phyloP scores from a whole-genome alignment of 129 eudicot genomes.

The Glebionis coronaria region DNA sequence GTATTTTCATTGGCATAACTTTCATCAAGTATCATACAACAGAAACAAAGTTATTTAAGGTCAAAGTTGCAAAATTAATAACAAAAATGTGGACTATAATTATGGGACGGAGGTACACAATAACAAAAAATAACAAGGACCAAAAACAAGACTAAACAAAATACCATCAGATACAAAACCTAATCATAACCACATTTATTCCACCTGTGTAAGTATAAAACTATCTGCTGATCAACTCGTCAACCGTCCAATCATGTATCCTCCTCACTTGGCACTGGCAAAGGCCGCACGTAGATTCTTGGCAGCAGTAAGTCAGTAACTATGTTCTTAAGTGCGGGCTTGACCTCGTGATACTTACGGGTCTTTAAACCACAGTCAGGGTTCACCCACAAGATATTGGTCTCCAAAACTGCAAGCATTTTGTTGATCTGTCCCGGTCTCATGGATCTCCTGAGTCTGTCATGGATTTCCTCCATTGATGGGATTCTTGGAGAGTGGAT shows the following conservation, averaged over 20 bases:
- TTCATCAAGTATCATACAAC: too few relatives aligned
- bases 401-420: slow-evolving; percentile 89
- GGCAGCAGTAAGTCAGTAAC: slow-evolving; percentile 65
- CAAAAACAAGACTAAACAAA: slow-evolving; percentile 6
- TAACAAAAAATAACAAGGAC: background rate
- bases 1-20: too few relatives aligned
- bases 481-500: slow-evolving; percentile 99
- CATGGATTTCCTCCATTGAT: slow-evolving; percentile 81
- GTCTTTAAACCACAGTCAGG: slow-evolving; percentile 99
- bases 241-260: too few relatives aligned
- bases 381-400: slow-evolving; percentile 78
- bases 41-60: too few relatives aligned
- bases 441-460: too few relatives aligned
- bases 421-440: too few relatives aligned
- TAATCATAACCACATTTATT: slow-evolving; percentile 17
- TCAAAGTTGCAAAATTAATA: too few relatives aligned
- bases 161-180: background rate
- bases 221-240: background rate
- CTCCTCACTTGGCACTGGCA: too few relatives aligned
- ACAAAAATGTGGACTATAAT: too few relatives aligned
- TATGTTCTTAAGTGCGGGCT: slow-evolving; percentile 75
- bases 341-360: slow-evolving; percentile 83
- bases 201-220: background rate
- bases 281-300: too few relatives aligned
- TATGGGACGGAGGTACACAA: slow-evolving; percentile 5